These are phyloP conservation scores for Penicillium antarcticum DNA, from an alignment of 495 filamentous ascomycete species.

Conservation along the genomic window DNA sequence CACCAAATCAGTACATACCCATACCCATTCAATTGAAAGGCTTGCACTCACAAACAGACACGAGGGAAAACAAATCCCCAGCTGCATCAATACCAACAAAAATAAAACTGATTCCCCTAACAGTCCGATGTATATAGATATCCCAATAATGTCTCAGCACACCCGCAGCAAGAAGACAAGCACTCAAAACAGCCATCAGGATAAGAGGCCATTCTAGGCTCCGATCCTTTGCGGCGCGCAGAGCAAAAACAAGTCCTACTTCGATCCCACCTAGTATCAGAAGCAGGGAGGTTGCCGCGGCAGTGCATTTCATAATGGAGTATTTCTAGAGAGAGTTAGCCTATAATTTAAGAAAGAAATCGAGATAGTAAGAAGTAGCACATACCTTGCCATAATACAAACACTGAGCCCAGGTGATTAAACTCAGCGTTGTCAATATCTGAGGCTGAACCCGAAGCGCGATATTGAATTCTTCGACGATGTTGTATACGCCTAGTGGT, in stretches of 20 bases:
- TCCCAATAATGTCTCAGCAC: conserved; percentile 55
- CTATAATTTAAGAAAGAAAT: too few relatives aligned
- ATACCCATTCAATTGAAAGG: neutral
- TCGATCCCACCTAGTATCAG: conserved; percentile 50
- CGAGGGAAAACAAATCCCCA: conserved; percentile 59
- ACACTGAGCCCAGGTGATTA: conserved; percentile 63
- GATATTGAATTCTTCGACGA: conserved; percentile 57
- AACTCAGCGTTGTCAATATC: conserved; percentile 57
- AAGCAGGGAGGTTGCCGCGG: conserved; percentile 30
- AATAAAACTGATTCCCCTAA: conserved; percentile 62
- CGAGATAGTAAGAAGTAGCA: too few relatives aligned
- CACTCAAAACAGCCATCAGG: conserved; percentile 59
- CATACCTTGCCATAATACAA: conserved; percentile 55
- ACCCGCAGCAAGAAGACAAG: conserved; percentile 53
- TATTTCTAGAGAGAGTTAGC: too few relatives aligned
- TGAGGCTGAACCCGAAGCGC: conserved; percentile 60
- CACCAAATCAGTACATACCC: conserved; percentile 3
- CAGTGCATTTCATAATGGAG: conserved; percentile 39
- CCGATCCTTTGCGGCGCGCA: conserved; percentile 36
- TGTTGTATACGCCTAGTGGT: conserved; percentile 64
- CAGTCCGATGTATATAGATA: conserved; percentile 56
- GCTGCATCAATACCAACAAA: conserved; percentile 64
- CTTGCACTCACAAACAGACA: conserved; percentile 45
- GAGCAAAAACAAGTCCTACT: conserved; percentile 47
- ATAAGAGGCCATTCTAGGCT: conserved; percentile 50